Base-by-base conservation (phyloP, 805 yeast species). In the Saccharomycopsis vini region DNA sequence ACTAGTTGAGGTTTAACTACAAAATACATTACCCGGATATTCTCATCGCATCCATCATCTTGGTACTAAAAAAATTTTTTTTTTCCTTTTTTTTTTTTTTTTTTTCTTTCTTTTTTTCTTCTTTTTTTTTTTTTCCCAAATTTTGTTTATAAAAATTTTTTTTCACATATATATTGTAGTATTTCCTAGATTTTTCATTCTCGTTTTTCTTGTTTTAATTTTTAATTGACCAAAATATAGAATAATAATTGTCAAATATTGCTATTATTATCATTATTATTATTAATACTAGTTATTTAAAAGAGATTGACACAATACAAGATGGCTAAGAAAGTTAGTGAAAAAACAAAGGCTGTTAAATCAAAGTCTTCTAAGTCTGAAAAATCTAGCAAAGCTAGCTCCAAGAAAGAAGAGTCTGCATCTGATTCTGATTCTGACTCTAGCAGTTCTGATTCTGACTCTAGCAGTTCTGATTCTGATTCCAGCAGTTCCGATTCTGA, bases 361-460 rank as follows among this genome's bases (percentile, higher is more conserved):
- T 10, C 24, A 4, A 35, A 41, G 42, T 5, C 36, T 37, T 7
- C 20, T 2, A 13, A 15, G 12, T 9, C 18, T 13, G 23, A n/a
- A 9, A 36, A 20, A 9, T 13, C 18, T n/a, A 36, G 34, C 40
- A 24, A 36, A 18, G 29, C 13, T n/a, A 34, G 29, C 13, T 13
- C 22, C 7, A 38, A 38, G 34, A 22, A 38, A 15, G 41, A 38
- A 3, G 34, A 38, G 24, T 12, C 35, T 3, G 15, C 41, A 7
- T 9, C 51, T 36, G 54, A 51, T 18, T 40, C 40, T 22, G 40
- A 34, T 35, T 26, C 36, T 3, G 45, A 26, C 33, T 50, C 55
- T 15, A 46, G 35, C 56, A 55, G 57, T 55, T 42, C 63, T 62
- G 51, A 67, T 60, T 52, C 50, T 36, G 48, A 63, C 42, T 52